Conservation (phyloP, 306 rosid species). For the barrel medic (Medicago truncatula) region MtrunA17r5.0-ANR NC_053046.1:38437501-38438000, state of each 20-base stretch:
- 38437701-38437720: neutral
- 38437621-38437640: neutral
- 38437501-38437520: conserved; percentile 65
- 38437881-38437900: neutral
- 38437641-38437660: neutral
- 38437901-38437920: conserved; percentile 6
- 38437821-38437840: neutral
- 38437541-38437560: conserved; percentile 89
- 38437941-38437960: conserved; percentile 82
- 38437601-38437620: conserved; percentile 57
- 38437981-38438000: conserved; percentile 81
- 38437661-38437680: neutral
- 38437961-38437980: conserved; percentile 88
- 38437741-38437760: neutral
- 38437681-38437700: neutral
- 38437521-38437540: conserved; percentile 63
- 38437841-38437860: neutral
- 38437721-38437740: no score
- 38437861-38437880: neutral
- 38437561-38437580: conserved; percentile 81
- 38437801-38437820: no score
- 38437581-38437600: conserved; percentile 93
- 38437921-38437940: conserved; percentile 7
- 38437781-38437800: neutral
- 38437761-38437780: no score